These are phyloP conservation scores for Lophiostoma macrostomum DNA, from an alignment of 495 filamentous ascomycete genomes.

Conservation along the genomic window DNA sequence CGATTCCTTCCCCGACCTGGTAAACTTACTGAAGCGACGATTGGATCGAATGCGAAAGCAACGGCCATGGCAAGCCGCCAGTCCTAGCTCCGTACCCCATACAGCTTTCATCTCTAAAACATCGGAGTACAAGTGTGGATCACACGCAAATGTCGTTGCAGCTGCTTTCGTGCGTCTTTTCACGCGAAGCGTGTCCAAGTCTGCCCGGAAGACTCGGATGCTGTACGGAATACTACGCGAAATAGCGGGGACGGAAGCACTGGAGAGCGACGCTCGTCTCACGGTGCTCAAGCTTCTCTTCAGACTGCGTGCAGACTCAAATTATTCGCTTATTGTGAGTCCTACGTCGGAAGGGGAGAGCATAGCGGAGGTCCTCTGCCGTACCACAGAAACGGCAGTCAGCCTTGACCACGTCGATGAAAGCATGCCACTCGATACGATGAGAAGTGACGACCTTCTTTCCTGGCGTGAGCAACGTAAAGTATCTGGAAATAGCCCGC, in stretches of 20 bases:
- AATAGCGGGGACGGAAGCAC: slow-evolving; percentile 54
- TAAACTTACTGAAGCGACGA: slow-evolving; percentile 14
- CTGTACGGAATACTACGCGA: slow-evolving; percentile 56
- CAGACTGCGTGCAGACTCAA: slow-evolving; percentile 75
- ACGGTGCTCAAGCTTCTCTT: slow-evolving; percentile 81
- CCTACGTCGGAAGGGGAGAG: slow-evolving; percentile 63
- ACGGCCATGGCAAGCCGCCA: slow-evolving; percentile 19
- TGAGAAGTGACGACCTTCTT: slow-evolving; percentile 23
- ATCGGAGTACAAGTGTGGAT: slow-evolving; percentile 11
- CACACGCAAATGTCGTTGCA: slow-evolving; percentile 25
- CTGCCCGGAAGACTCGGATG: slow-evolving; percentile 50
- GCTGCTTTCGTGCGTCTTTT: slow-evolving; percentile 44
- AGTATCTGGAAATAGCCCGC: slow-evolving; percentile 19
- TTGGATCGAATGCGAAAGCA: slow-evolving; percentile 3
- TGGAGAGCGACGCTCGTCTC: slow-evolving; percentile 66
- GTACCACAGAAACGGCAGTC: slow-evolving; percentile 53
- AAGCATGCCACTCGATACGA: slow-evolving; percentile 15
- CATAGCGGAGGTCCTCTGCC: slow-evolving; percentile 67
- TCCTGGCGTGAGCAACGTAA: slow-evolving; percentile 32
- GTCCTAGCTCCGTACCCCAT: slow-evolving; percentile 3
- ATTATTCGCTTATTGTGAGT: slow-evolving; percentile 66
- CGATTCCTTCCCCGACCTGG: slow-evolving; percentile 44
- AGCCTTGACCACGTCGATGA: slow-evolving; percentile 21
- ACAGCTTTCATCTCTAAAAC: background rate
- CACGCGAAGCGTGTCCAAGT: slow-evolving; percentile 55